Evolutionary conservation across 73 alveolate species (phyloP).

Genomic region (Strombidium stylifer): DNA sequence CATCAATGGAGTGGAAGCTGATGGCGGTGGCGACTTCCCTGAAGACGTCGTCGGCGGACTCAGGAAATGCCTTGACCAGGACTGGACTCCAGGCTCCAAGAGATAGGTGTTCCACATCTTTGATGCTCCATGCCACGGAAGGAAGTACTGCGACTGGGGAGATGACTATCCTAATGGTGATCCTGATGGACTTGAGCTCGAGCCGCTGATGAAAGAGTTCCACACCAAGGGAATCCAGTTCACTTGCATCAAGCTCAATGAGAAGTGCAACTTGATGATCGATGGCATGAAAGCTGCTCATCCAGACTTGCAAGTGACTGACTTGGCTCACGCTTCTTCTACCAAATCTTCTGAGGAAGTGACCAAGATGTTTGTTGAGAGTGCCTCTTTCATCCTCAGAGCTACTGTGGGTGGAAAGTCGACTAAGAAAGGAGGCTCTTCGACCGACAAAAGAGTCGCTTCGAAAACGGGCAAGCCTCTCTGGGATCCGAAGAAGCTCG

Average conservation of each 20-base stretch:
- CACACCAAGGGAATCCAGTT: slow-evolving; percentile 50
- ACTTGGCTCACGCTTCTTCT: neutral
- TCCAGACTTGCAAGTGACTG: neutral
- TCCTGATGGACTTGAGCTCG: slow-evolving; percentile 53
- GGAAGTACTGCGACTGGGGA: slow-evolving; percentile 29
- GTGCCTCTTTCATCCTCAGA: neutral
- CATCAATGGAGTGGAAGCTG: slow-evolving; percentile 43
- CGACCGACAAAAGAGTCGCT: neutral
- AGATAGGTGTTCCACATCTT: slow-evolving; percentile 48
- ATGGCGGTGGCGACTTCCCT: slow-evolving; percentile 75
- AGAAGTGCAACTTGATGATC: slow-evolving; percentile 47
- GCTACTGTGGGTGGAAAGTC: neutral
- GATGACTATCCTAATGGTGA: slow-evolving; percentile 54
- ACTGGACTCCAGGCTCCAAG: slow-evolving; percentile 59
- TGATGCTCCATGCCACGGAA: slow-evolving; percentile 81
- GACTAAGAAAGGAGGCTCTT: neutral
- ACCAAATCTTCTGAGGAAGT: neutral
- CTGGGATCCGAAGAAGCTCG: neutral
- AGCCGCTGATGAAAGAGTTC: slow-evolving; percentile 37
- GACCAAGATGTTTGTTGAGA: neutral
- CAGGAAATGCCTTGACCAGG: slow-evolving; percentile 27
- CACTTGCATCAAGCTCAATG: slow-evolving; percentile 40
- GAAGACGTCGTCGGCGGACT: slow-evolving; percentile 73
- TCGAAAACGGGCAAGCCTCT: neutral
- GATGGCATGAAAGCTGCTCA: slow-evolving; percentile 4